phyloP scores from a whole-genome alignment of 345 rosid species.

The Moricandia moricandioides region DNA sequence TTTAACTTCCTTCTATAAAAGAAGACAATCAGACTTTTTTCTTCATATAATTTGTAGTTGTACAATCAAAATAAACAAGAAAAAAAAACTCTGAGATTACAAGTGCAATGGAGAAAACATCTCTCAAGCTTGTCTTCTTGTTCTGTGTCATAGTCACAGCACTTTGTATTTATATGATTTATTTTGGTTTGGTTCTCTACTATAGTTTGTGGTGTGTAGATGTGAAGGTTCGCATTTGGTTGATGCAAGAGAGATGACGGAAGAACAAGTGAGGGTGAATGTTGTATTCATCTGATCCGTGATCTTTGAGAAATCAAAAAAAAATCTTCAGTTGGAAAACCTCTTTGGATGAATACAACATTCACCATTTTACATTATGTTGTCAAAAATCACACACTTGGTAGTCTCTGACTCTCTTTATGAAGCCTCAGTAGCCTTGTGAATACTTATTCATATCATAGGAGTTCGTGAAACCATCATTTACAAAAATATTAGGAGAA shows the following conservation, averaged over 20 bases:
- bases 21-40: neutral
- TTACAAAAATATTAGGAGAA: neutral
- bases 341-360: too few relatives aligned
- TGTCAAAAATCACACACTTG: neutral
- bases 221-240: constrained; percentile 17
- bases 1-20: neutral
- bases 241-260: constrained; percentile 20
- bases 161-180: neutral
- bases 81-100: too few relatives aligned
- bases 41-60: neutral
- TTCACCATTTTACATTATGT: too few relatives aligned
- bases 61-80: constrained; percentile 10
- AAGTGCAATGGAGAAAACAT: constrained; percentile 27
- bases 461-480: neutral
- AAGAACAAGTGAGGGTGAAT: too few relatives aligned
- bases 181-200: neutral
- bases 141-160: constrained; percentile 13
- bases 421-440: constrained; percentile 2
- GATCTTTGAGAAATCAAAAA: too few relatives aligned
- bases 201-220: neutral
- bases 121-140: constrained; percentile 30
- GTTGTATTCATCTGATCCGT: too few relatives aligned
- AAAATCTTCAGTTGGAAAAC: too few relatives aligned
- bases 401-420: constrained; percentile 18
- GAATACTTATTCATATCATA: constrained; percentile 15